Conservation (phyloP, 2,329 filamentous ascomycete genomes). For the Dactylonectria macrodidyma region DNA sequence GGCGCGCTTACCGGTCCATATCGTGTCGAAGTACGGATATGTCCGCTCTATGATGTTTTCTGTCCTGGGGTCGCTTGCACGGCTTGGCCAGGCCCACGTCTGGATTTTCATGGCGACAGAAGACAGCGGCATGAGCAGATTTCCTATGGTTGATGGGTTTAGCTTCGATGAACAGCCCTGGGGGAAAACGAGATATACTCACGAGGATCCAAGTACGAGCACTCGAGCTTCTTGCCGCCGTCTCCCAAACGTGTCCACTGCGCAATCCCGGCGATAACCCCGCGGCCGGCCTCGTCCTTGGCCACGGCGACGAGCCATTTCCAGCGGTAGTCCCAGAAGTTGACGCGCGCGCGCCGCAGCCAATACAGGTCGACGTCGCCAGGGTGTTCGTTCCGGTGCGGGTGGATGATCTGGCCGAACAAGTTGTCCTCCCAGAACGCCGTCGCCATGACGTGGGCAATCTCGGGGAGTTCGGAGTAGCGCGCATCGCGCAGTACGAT, state of each 20-base stretch:
- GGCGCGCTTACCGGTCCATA: conserved; percentile 40
- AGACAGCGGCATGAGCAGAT: conserved; percentile 36
- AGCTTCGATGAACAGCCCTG: not conserved
- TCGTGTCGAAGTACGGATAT: conserved; percentile 33
- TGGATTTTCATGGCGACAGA: conserved; percentile 33
- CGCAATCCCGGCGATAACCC: conserved; percentile 34
- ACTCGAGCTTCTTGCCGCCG: conserved; percentile 33
- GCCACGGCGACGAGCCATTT: conserved; percentile 47
- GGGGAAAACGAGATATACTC: conserved; percentile 2
- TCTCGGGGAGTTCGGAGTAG: conserved; percentile 47
- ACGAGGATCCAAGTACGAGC: conserved; percentile 34
- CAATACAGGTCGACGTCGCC: conserved; percentile 51
- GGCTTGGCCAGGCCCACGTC: conserved; percentile 28
- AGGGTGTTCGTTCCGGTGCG: conserved; percentile 50
- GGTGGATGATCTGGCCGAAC: conserved; percentile 53
- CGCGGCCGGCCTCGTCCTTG: conserved; percentile 31
- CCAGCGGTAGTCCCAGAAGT: conserved; percentile 49
- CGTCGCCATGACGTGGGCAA: conserved; percentile 49
- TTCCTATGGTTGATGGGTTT: conserved; percentile 23
- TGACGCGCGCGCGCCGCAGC: conserved; percentile 46
- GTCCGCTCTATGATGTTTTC: conserved; percentile 37
- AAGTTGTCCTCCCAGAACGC: conserved; percentile 54
- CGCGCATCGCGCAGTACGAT: conserved; percentile 34
- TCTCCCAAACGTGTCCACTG: conserved; percentile 42
- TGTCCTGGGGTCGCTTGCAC: conserved; percentile 28